Evolutionary conservation across 768 basidiomycete species (phyloP).

Genomic region (Suillus tomentosus): DNA sequence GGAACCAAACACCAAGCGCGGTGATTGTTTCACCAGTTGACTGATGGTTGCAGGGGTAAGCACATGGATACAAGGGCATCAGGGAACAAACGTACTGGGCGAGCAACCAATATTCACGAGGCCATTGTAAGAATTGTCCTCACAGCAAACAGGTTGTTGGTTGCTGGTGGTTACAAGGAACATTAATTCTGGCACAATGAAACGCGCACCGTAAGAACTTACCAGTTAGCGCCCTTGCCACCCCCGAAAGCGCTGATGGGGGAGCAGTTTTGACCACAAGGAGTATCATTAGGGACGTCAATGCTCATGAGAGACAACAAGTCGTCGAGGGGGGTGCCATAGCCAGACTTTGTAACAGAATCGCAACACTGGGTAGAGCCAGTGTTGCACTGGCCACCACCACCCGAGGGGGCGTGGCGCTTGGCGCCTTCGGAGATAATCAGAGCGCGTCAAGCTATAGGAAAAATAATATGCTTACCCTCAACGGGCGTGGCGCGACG

Average conservation of each 20-base stretch:
- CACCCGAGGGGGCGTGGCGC: constrained; percentile 37
- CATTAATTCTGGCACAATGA: background rate
- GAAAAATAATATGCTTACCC: constrained; percentile 28
- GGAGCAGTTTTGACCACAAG: constrained; percentile 35
- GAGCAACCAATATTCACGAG: constrained; percentile 43
- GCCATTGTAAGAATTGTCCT: constrained; percentile 34
- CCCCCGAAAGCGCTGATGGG: constrained; percentile 32
- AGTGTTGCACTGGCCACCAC: constrained; percentile 19
- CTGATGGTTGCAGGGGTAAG: constrained; percentile 13
- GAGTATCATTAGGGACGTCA: accelerated
- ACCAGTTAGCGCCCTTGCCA: constrained; percentile 23
- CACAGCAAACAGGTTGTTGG: constrained; percentile 43
- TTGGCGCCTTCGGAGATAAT: constrained; percentile 36
- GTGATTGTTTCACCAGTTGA: constrained; percentile 18
- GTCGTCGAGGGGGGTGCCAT: background rate
- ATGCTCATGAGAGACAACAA: constrained; percentile 11
- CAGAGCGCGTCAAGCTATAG: background rate
- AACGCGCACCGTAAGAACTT: background rate
- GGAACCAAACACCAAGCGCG: background rate
- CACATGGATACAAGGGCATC: background rate
- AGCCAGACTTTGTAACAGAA: background rate
- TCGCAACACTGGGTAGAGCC: constrained; percentile 27
- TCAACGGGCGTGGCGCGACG: constrained; percentile 34
- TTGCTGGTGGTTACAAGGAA: constrained; percentile 25
- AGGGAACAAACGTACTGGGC: constrained; percentile 31